Evolutionary conservation across 2,329 filamentous ascomycete genomes (phyloP).

Genomic region (Aspergillus piperis): DNA sequence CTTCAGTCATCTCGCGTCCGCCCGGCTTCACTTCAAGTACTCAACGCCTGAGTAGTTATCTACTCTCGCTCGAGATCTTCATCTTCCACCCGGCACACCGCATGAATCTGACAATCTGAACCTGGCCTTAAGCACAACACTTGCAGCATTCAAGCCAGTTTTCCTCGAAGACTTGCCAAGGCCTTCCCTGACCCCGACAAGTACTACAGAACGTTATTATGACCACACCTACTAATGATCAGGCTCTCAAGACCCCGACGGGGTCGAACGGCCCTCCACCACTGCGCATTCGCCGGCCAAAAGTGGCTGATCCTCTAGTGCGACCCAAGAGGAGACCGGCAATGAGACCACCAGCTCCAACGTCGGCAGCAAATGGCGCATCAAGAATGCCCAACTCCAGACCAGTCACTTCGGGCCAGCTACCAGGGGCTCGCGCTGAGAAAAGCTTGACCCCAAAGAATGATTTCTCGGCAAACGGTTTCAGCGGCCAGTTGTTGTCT

Average conservation of each 20-base stretch:
- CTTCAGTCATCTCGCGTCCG: too few relatives aligned
- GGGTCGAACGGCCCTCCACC: slow-evolving; percentile 49
- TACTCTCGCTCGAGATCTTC: too few relatives aligned
- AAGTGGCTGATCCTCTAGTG: slow-evolving; percentile 63
- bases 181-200: not conserved
- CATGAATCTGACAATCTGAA: too few relatives aligned
- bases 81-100: too few relatives aligned
- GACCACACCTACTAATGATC: slow-evolving; percentile 46
- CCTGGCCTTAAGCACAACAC: not conserved
- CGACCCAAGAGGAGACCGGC: slow-evolving; percentile 56
- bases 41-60: too few relatives aligned
- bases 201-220: slow-evolving; percentile 21
- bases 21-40: too few relatives aligned
- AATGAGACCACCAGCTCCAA: slow-evolving; percentile 26
- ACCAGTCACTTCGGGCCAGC: slow-evolving; percentile 20
- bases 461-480: slow-evolving; percentile 43
- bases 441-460: slow-evolving; percentile 26
- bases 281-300: slow-evolving; percentile 51
- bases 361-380: slow-evolving; percentile 27
- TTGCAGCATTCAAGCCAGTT: not conserved
- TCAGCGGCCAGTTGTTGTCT: slow-evolving; percentile 44
- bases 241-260: slow-evolving; percentile 50
- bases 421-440: slow-evolving; percentile 21
- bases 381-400: slow-evolving; percentile 29
- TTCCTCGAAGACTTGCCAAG: not conserved